Evolutionary conservation across 768 basidiomycete species (phyloP), one percentile per base, ranked within the genome.

Genomic region (Mrakia frigida): DNA sequence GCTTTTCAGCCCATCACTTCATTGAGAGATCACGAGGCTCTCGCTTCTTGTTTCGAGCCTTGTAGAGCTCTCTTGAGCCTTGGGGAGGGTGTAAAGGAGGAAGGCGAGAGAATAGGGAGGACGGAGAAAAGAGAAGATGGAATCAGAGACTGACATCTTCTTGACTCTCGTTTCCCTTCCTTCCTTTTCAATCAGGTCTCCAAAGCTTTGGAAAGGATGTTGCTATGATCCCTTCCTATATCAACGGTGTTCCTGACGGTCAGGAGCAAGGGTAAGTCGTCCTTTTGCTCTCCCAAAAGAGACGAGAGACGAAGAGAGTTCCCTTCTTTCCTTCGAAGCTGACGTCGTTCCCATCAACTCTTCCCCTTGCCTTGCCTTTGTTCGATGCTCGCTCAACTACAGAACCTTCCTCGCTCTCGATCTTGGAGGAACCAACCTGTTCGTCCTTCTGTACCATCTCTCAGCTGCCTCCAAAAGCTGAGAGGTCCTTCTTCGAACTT

Each of bases 391-490:
- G 23, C 35, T 33, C 23, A 37, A 41, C 63, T 70, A 69, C 80
- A 97, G 94, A 63, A 96, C 94, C 9, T 99, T 97, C 84, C 88
- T 98, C 73, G 95, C 97, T 6, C 87, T 98, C 28, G 96, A 99
- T 85, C 88, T 99, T 28, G 97, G 97, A 56, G 97, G 97, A 74
- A 99, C 97, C 33, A 99, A 99, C 82, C 87, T 99, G 92, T 97
- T 84, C 82, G 91, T 60, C 25, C 11, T 7, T 43, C 21, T 10
- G 6, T 52, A 2, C 31, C 43, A 25, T 31, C 18, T 13, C 18
- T 41, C 52, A 11, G 23, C 9, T 33, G 21, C 25, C n/a, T n/a
- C 69, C 23, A 25, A 9, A 39, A n/a, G 65, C 65, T 16, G 4
- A 37, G n/a, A 60, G 56, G 59, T 25, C 35, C 35, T 39, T 65